A percentile compares a stretch with the other conserved stretches of the same genome.
Conservation (phyloP, 352 stramenopile genomes). For the Globisporangium paddicum region DNA sequence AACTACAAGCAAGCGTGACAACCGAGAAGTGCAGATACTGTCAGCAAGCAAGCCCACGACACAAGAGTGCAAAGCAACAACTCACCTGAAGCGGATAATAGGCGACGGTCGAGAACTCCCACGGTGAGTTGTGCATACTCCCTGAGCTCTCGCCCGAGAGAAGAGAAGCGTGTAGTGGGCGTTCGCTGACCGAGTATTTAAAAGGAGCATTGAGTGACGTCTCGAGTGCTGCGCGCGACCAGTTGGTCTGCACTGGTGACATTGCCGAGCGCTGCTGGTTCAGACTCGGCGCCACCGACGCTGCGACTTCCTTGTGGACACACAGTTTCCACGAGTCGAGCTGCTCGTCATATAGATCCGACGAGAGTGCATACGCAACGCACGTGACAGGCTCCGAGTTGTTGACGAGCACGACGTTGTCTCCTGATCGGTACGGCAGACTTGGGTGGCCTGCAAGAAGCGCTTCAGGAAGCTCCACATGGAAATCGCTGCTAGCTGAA, state of each 20-base stretch:
- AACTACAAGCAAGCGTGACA: conserved; percentile 53
- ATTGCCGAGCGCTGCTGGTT: conserved; percentile 9
- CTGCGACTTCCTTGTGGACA: conserved; percentile 41
- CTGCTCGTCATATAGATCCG: conserved; percentile 82
- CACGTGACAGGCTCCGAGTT: conserved; percentile 92
- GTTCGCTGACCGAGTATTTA: conserved; percentile 53
- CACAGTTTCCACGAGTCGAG: conserved; percentile 56
- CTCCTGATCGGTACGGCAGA: conserved; percentile 86
- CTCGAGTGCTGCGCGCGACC: conserved; percentile 56
- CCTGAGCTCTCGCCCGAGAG: conserved; percentile 34
- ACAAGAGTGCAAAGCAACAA: neutral
- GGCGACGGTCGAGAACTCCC: conserved; percentile 69
- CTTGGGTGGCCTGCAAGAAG: conserved; percentile 82
- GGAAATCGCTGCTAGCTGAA: conserved; percentile 64
- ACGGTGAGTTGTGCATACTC: conserved; percentile 31
- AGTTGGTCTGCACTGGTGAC: conserved; percentile 48
- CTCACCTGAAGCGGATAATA: conserved; percentile 79
- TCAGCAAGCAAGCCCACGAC: neutral
- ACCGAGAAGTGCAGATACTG: neutral
- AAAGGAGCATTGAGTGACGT: conserved; percentile 52
- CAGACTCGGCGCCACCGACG: conserved; percentile 13
- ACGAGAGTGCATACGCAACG: conserved; percentile 94
- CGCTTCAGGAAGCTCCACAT: conserved; percentile 55
- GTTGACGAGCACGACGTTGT: conserved; percentile 90
- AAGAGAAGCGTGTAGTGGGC: conserved; percentile 57